Conservation (phyloP, 805 yeast genomes). For the Pichia rugopelliculosa region DNA sequence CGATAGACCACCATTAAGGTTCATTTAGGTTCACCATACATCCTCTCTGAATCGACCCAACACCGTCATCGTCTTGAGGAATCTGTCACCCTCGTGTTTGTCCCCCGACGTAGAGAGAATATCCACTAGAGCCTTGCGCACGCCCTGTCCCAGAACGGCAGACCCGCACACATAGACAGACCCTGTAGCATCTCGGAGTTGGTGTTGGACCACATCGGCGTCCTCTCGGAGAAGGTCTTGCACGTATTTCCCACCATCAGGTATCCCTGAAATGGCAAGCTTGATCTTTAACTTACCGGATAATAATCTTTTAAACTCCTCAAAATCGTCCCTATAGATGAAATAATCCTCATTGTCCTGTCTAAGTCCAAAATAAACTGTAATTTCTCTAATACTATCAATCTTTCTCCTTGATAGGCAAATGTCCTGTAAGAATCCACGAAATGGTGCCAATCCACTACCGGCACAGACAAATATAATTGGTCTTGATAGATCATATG, state of each 20-base stretch:
- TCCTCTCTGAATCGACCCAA: slow-evolving; percentile 90
- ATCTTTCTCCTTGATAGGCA: slow-evolving; percentile 23
- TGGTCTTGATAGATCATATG: slow-evolving; percentile 68
- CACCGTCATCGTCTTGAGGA: slow-evolving; percentile 64
- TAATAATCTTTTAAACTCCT: slow-evolving; percentile 44
- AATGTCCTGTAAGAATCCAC: slow-evolving; percentile 78
- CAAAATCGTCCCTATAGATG: slow-evolving; percentile 80
- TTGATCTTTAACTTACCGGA: slow-evolving; percentile 51
- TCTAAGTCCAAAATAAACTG: slow-evolving; percentile 69
- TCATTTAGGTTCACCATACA: too few relatives aligned
- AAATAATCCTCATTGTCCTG: slow-evolving; percentile 49
- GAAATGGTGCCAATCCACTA: slow-evolving; percentile 93
- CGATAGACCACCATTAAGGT: too few relatives aligned
- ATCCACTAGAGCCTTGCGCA: slow-evolving; percentile 54
- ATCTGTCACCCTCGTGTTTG: slow-evolving; percentile 57
- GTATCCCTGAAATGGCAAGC: slow-evolving; percentile 65
- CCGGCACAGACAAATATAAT: slow-evolving; percentile 94
- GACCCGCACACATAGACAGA: slow-evolving; percentile 93
- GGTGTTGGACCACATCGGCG: slow-evolving; percentile 38
- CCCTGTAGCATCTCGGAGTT: slow-evolving; percentile 53
- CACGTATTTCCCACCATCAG: slow-evolving; percentile 57
- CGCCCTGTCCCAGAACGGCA: slow-evolving; percentile 83
- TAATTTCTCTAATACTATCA: slow-evolving; percentile 48
- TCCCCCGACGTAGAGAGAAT: slow-evolving; percentile 46
- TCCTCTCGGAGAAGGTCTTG: slow-evolving; percentile 62